Percentiles rank a stretch among this genome's conserved stretches.
phyloP scores from a whole-genome alignment of 495 filamentous ascomycete species.

The Xylaria cubensis region DNA sequence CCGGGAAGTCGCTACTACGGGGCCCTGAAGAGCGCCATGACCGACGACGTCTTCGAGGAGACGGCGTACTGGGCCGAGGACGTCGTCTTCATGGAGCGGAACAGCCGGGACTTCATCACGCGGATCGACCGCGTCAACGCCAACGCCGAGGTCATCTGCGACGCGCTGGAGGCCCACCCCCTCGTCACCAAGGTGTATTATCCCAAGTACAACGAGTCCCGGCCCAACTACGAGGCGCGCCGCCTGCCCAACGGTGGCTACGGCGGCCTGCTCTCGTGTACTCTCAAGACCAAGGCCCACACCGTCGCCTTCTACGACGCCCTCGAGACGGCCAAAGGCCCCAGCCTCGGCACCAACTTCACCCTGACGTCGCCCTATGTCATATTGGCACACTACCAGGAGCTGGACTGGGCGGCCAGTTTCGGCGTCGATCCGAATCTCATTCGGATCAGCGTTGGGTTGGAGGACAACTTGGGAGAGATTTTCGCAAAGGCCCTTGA shows the following conservation, averaged over 20 bases:
- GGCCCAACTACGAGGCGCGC: conserved; percentile 76
- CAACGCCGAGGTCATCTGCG: conserved; percentile 85
- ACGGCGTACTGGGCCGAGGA: conserved; percentile 93
- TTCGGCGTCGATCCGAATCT: conserved; percentile 81
- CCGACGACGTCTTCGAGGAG: conserved; percentile 74
- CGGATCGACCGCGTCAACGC: conserved; percentile 84
- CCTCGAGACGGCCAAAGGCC: conserved; percentile 88
- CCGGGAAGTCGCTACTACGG: conserved; percentile 76
- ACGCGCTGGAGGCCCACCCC: conserved; percentile 61
- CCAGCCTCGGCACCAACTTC: conserved; percentile 96
- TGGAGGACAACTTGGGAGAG: conserved; percentile 73
- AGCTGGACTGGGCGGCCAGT: conserved; percentile 85
- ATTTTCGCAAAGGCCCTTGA: conserved; percentile 58
- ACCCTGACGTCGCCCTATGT: conserved; percentile 90
- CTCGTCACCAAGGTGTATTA: conserved; percentile 85
- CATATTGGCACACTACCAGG: conserved; percentile 87
- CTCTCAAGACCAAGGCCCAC: conserved; percentile 71
- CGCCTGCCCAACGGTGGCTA: conserved; percentile 81
- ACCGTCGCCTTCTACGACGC: conserved; percentile 85
- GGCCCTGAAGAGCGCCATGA: conserved; percentile 66
- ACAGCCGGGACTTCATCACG: conserved; percentile 88
- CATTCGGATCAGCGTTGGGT: conserved; percentile 86
- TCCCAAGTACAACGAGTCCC: conserved; percentile 76
- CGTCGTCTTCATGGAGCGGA: conserved; percentile 91
- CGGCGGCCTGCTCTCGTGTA: conserved; percentile 86